These are phyloP conservation scores for Pulveroboletus sp. DNA, from an alignment of 768 basidiomycete genomes.

Conservation along the genomic window DNA sequence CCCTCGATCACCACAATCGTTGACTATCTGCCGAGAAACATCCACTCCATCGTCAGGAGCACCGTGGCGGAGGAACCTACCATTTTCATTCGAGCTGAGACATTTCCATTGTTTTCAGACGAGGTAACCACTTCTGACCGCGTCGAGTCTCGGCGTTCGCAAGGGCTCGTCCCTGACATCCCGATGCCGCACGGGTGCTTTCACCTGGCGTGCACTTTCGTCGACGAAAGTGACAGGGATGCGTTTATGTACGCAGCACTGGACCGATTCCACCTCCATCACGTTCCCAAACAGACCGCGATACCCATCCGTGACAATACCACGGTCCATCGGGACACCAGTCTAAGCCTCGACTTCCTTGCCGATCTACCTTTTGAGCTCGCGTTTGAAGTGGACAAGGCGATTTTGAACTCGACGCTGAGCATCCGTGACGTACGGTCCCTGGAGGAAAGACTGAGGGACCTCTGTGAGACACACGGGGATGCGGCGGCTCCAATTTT, in stretches of 20 bases:
- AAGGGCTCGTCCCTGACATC: slow-evolving; percentile 25
- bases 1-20: slow-evolving; percentile 7
- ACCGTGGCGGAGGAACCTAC: slow-evolving; percentile 5
- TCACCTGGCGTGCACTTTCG: slow-evolving; percentile 30
- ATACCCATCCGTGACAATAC: slow-evolving; percentile 19
- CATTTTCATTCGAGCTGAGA: slow-evolving; percentile 32
- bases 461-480: slow-evolving; percentile 15
- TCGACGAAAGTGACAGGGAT: slow-evolving; percentile 19
- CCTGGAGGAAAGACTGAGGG: slow-evolving; percentile 17
- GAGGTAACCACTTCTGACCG: neutral
- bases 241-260: slow-evolving; percentile 28
- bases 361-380: slow-evolving; percentile 30
- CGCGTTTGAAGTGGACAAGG: slow-evolving; percentile 40
- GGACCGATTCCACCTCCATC: slow-evolving; percentile 20
- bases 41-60: slow-evolving; percentile 23
- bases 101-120: slow-evolving; percentile 30
- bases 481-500: slow-evolving; percentile 24
- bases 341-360: slow-evolving; percentile 24
- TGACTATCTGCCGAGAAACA: slow-evolving; percentile 17
- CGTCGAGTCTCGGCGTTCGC: slow-evolving; percentile 15
- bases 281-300: neutral
- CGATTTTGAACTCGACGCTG: slow-evolving; percentile 29
- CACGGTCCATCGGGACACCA: slow-evolving; percentile 2
- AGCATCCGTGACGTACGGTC: slow-evolving; percentile 18
- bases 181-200: slow-evolving; percentile 29